A percentile compares a stretch with the other conserved stretches of the same genome.
phyloP scores from a whole-genome alignment of 352 stramenopile genomes.

The Plasmopara viticola region DNA sequence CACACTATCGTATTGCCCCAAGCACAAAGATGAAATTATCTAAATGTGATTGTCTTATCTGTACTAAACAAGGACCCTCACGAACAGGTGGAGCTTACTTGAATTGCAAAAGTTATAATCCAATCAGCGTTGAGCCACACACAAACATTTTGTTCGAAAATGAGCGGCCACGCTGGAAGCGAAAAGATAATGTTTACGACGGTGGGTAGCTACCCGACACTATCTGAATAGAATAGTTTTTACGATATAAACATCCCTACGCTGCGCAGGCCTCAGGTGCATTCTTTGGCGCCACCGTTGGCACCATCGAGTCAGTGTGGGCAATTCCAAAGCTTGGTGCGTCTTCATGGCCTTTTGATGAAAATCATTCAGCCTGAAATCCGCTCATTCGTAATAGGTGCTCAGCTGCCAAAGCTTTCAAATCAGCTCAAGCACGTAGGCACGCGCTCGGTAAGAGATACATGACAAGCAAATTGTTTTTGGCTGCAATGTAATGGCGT shows the following conservation, averaged over 20 bases:
- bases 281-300: slow-evolving; percentile 68
- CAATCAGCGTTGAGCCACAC: not conserved
- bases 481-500: not conserved
- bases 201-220: slow-evolving; percentile 23
- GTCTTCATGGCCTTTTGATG: slow-evolving; percentile 4
- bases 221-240: too few relatives aligned
- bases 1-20: slow-evolving; percentile 91
- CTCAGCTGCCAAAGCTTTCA: slow-evolving; percentile 76
- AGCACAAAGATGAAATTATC: slow-evolving; percentile 75
- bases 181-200: slow-evolving; percentile 78
- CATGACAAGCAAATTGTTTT: not conserved
- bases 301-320: slow-evolving; percentile 83
- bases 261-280: slow-evolving; percentile 50
- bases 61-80: slow-evolving; percentile 15
- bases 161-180: slow-evolving; percentile 53
- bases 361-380: not conserved
- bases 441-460: slow-evolving; percentile 45
- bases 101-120: not conserved
- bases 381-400: slow-evolving; percentile 28
- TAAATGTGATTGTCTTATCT: not conserved
- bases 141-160: slow-evolving; percentile 19
- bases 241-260: not conserved
- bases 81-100: slow-evolving; percentile 17
- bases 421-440: slow-evolving; percentile 77
- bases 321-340: slow-evolving; percentile 81